Conservation (phyloP, 495 filamentous ascomycete species). For the Copromyces sp. region DNA sequence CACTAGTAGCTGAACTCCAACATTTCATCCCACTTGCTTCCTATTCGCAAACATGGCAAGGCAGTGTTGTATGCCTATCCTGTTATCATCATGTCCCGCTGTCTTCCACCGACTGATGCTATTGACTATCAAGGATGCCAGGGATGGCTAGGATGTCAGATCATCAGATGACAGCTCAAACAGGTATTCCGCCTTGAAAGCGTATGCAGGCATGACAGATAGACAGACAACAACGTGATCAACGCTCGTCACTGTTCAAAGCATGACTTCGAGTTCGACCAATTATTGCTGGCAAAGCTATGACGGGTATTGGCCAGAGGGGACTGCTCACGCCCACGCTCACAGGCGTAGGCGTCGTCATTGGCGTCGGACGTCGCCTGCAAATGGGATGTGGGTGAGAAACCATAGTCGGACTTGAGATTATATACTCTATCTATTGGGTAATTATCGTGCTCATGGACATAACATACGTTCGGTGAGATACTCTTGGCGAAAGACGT, state of each 20-base stretch:
- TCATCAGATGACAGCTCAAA: not conserved
- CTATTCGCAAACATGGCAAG: not conserved
- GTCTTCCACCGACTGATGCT: not conserved
- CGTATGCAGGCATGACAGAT: not conserved
- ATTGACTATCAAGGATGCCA: not conserved
- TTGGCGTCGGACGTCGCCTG: not conserved
- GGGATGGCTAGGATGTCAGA: not conserved
- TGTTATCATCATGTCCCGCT: not conserved
- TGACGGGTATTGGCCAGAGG: not conserved
- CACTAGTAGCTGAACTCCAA: not conserved
- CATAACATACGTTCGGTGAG: not conserved
- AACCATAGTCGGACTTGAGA: not conserved
- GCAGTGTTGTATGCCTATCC: not conserved
- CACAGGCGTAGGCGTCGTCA: not conserved
- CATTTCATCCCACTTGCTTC: not conserved
- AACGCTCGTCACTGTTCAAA: not conserved
- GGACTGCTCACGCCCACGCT: not conserved
- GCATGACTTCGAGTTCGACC: not conserved
- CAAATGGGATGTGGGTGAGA: not conserved
- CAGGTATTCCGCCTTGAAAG: not conserved
- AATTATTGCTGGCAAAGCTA: not conserved
- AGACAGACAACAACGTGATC: not conserved
- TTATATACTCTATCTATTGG: not conserved
- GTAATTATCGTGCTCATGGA: not conserved
- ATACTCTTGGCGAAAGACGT: not conserved